phyloP scores from a whole-genome alignment of 2,329 filamentous ascomycete genomes.

The Beauveria australis region DNA sequence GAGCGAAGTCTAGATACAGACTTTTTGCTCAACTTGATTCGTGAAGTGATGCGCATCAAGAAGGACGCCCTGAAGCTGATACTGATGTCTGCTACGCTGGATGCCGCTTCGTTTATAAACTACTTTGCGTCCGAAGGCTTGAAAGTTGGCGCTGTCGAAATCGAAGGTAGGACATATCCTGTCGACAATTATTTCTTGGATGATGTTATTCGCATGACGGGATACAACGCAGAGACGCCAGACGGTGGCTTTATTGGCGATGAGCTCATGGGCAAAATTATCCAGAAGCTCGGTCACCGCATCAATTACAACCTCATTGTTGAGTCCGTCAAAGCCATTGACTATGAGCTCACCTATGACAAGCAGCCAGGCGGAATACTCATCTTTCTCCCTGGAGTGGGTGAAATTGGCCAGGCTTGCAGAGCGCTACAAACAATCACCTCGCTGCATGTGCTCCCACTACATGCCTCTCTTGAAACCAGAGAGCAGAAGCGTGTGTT shows the following conservation, averaged over 20 bases:
- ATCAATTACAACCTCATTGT: conserved; percentile 89
- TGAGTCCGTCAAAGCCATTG: conserved; percentile 72
- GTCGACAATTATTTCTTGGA: conserved; percentile 87
- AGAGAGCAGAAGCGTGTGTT: conserved; percentile 86
- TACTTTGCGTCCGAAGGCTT: conserved; percentile 68
- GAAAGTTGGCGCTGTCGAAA: conserved; percentile 73
- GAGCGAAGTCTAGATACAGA: conserved; percentile 92
- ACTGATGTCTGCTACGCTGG: conserved; percentile 92
- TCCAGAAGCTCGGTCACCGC: conserved; percentile 66
- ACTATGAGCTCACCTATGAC: conserved; percentile 58
- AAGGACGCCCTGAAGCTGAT: conserved; percentile 81
- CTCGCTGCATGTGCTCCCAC: conserved; percentile 67
- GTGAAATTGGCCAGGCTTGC: conserved; percentile 81
- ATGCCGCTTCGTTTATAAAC: conserved; percentile 73
- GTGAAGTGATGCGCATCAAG: conserved; percentile 67
- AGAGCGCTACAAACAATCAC: conserved; percentile 54
- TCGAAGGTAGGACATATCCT: conserved; percentile 80
- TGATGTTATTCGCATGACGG: conserved; percentile 73
- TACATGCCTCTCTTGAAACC: conserved; percentile 88
- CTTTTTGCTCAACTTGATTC: conserved; percentile 79
- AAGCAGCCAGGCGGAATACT: conserved; percentile 73
- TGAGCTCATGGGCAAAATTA: conserved; percentile 57
- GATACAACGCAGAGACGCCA: conserved; percentile 51
- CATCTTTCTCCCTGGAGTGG: conserved; percentile 88
- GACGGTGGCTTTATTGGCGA: conserved; percentile 38